Conservation (phyloP, 306 rosid genomes). For the Malus orientalis region DNA sequence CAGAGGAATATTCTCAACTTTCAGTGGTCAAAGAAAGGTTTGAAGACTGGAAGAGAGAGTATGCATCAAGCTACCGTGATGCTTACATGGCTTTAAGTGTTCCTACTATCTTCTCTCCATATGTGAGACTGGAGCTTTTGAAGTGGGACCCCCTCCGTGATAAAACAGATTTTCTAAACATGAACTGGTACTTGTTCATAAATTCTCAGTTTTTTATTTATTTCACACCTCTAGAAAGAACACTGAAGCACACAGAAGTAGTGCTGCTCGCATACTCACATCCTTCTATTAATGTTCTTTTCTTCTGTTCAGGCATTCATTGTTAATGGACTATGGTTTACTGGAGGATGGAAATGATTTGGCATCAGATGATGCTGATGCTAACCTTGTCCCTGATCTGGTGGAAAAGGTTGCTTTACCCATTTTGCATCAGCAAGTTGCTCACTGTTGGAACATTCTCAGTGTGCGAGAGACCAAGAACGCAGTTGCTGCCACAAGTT, state of each 20-base stretch:
- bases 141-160: conserved; percentile 92
- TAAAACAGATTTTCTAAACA: conserved; percentile 68
- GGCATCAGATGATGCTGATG: conserved; percentile 69
- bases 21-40: conserved; percentile 67
- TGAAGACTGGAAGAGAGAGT: conserved; percentile 84
- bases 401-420: conserved; percentile 96
- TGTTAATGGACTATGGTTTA: conserved; percentile 63
- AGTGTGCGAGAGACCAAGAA: conserved; percentile 68
- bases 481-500: conserved; percentile 67
- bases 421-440: conserved; percentile 73
- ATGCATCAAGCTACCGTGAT: conserved; percentile 60
- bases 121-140: conserved; percentile 87
- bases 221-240: not conserved
- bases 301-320: conserved; percentile 53
- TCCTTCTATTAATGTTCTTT: not conserved
- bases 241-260: not conserved
- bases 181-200: conserved; percentile 67
- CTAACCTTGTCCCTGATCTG: conserved; percentile 77
- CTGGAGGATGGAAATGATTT: conserved; percentile 57
- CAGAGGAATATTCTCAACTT: conserved; percentile 77
- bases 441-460: conserved; percentile 88
- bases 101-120: conserved; percentile 87
- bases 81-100: conserved; percentile 86
- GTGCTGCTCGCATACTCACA: not conserved
- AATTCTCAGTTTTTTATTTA: not conserved